Percentiles rank a stretch among this genome's conserved stretches.
These are phyloP conservation scores for Esteya vermicola DNA, from an alignment of 2,329 filamentous ascomycete species.

Conservation along the genomic window DNA sequence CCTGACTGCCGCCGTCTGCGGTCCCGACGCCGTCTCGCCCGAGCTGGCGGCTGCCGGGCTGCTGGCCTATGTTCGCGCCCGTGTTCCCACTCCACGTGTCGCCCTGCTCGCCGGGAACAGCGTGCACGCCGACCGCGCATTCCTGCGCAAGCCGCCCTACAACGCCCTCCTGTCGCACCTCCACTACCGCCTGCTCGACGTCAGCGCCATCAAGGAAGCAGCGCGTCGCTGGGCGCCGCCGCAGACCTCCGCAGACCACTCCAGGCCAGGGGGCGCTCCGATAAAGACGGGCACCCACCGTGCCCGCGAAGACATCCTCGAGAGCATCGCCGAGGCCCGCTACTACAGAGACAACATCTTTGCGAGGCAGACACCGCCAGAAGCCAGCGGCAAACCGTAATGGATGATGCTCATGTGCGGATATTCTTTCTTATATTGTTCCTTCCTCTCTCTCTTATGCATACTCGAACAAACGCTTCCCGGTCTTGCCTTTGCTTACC, in stretches of 20 bases:
- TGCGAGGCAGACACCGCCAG: neutral
- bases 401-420: too few relatives aligned
- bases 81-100: constrained; percentile 50
- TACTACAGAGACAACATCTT: constrained; percentile 70
- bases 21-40: constrained; percentile 53
- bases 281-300: constrained; percentile 60
- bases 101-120: constrained; percentile 83
- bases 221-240: constrained; percentile 68
- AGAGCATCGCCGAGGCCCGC: constrained; percentile 83
- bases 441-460: too few relatives aligned
- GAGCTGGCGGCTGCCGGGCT: constrained; percentile 58
- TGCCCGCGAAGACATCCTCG: constrained; percentile 78
- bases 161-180: constrained; percentile 58
- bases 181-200: constrained; percentile 83
- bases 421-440: too few relatives aligned
- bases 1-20: constrained; percentile 60
- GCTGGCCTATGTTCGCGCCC: constrained; percentile 61
- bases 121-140: constrained; percentile 78
- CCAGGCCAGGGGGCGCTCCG: constrained; percentile 32
- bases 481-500: too few relatives aligned
- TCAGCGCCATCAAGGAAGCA: constrained; percentile 86
- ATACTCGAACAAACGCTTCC: too few relatives aligned
- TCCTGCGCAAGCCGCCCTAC: constrained; percentile 65
- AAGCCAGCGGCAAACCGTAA: too few relatives aligned
- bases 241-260: constrained; percentile 23